Base-by-base conservation (phyloP, 164 flowering plant species). In the Chloranthus sessilifolius region DNA sequence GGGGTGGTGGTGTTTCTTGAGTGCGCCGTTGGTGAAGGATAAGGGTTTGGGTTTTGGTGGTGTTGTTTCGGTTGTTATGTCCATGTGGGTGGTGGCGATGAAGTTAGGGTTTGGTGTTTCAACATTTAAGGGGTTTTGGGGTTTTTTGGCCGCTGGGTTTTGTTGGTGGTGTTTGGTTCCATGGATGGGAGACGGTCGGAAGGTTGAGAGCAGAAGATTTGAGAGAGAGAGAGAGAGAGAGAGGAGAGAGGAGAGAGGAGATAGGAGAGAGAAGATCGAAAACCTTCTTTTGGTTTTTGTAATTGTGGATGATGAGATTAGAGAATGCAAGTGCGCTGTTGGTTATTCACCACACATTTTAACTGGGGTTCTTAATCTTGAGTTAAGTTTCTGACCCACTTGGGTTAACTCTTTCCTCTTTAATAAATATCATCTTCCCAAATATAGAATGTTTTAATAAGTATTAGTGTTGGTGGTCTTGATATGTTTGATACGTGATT, bases 11-110 rank as follows among this genome's bases (percentile, higher is more conserved):
- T 56, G 72, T 25, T 62, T 67, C 64, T 64, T 67, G 40, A 67
- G 62, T 8, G 59, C 52, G 58, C 74, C 72, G 74, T 75, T 74
- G 58, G 78, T 36, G 62, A 62, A 57, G 55, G 82, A 62, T 26
- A 64, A 50, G 33, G 57, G 25, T 1, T 3, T 16, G 29, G 7
- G 2, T 47, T 19, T 36, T 36, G 26, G 37, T 52, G 22, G 22
- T 29, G 10, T 2, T 7, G 47, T n/a, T 16, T 42, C 27, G 19
- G 36, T 7, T 17, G 48, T 15, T n/a, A 44, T 10, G 20, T 41
- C 44, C 44, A 41, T 41, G 20, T 9, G 20, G 42, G 30, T 38
- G n/a, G n/a, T n/a, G n/a, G n/a, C n/a, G n/a, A n/a, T n/a, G n/a
- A n/a, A n/a, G n/a, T 39, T 53, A 23, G 54, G 59, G 43, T 26